Percentiles rank a stretch among this genome's conserved stretches.
Evolutionary conservation across 192 early-diverging fungal genomes (phyloP).

Genomic region (Pilaira anomala): DNA sequence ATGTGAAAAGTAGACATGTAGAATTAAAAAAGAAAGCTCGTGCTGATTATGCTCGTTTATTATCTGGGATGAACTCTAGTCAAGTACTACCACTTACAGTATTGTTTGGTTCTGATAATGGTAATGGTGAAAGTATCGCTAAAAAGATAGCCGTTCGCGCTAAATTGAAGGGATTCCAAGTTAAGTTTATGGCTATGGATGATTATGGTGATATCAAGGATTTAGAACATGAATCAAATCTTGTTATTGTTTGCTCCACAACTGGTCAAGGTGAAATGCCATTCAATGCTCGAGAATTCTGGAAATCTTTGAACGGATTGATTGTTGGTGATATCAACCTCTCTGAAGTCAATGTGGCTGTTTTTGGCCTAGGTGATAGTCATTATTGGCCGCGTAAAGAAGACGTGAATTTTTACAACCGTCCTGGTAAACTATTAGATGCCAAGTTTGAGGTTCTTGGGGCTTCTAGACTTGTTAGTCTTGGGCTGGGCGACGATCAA

Average conservation of each 20-base stretch:
- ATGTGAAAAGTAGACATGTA: constrained; percentile 54
- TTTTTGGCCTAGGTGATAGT: constrained; percentile 90
- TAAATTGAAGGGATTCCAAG: constrained; percentile 74
- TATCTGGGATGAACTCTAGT: constrained; percentile 54
- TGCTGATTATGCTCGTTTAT: constrained; percentile 61
- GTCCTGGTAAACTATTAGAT: constrained; percentile 85
- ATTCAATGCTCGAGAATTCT: constrained; percentile 83
- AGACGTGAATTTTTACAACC: constrained; percentile 87
- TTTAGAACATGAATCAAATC: constrained; percentile 68
- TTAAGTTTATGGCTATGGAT: constrained; percentile 75
- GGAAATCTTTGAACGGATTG: constrained; percentile 65
- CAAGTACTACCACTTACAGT: constrained; percentile 76
- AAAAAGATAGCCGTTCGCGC: constrained; percentile 79
- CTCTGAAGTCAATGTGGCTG: constrained; percentile 62
- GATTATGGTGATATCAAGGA: constrained; percentile 73
- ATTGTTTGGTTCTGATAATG: constrained; percentile 87
- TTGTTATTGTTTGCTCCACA: constrained; percentile 78
- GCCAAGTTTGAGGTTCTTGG: constrained; percentile 74
- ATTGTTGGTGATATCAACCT: constrained; percentile 56
- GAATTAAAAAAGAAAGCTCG: constrained; percentile 58
- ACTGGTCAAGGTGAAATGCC: constrained; percentile 98
- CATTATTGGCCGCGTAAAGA: constrained; percentile 95
- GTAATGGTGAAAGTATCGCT: constrained; percentile 78
- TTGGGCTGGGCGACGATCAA: constrained; percentile 90
- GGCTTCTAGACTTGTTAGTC: constrained; percentile 53